Percentiles rank a stretch among this genome's conserved stretches.
These are phyloP conservation scores for Lanmaoa rubissima DNA, from an alignment of 768 basidiomycete genomes.

Conservation along the genomic window DNA sequence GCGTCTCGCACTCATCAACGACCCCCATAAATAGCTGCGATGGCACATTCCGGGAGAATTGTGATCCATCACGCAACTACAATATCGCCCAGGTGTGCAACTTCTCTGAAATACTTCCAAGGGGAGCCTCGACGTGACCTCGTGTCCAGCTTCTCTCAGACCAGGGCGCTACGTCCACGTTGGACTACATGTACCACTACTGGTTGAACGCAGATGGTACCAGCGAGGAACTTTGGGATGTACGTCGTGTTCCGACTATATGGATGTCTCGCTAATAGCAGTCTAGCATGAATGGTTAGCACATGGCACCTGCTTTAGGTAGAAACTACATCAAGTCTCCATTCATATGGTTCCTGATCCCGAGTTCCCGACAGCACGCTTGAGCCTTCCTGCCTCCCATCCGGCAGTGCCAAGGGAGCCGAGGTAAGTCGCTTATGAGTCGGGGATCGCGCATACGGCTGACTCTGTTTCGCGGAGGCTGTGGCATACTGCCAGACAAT, in stretches of 20 bases:
- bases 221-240: slow-evolving; percentile 70
- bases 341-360: background rate
- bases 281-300: slow-evolving; percentile 65
- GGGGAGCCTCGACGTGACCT: background rate
- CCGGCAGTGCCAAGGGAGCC: slow-evolving; percentile 55
- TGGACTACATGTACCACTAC: slow-evolving; percentile 57
- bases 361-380: slow-evolving; percentile 48
- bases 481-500: slow-evolving; percentile 63
- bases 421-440: slow-evolving; percentile 43
- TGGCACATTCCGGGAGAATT: slow-evolving; percentile 34
- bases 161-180: slow-evolving; percentile 58
- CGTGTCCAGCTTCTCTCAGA: slow-evolving; percentile 47
- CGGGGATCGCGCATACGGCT: background rate
- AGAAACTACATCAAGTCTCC: background rate
- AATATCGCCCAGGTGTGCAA: slow-evolving; percentile 39
- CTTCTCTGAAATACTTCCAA: background rate
- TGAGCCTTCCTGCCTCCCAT: slow-evolving; percentile 53
- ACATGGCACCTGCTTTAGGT: slow-evolving; percentile 57
- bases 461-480: slow-evolving; percentile 40
- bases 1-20: background rate
- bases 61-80: slow-evolving; percentile 45
- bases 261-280: slow-evolving; percentile 2
- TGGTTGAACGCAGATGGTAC: slow-evolving; percentile 63
- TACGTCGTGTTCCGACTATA: slow-evolving; percentile 26
- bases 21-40: slow-evolving; percentile 48